Conservation (phyloP, 805 yeast genomes). For the Vanderwaltozyma tropicalis region DNA sequence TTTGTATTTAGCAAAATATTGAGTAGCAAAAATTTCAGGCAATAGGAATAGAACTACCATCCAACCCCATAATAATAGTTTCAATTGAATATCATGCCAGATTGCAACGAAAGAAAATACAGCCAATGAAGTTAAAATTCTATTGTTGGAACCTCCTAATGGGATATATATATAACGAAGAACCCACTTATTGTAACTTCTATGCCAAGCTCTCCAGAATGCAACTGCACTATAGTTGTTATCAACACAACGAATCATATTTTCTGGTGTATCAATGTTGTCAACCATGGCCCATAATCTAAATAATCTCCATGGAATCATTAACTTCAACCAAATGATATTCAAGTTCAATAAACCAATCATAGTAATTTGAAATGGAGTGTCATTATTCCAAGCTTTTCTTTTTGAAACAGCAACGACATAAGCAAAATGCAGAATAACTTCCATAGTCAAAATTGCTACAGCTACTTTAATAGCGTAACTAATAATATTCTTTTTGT, state of each 20-base stretch:
- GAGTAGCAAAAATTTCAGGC: conserved; percentile 69
- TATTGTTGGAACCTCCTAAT: conserved; percentile 67
- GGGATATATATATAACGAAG: conserved; percentile 85
- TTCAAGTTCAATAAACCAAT: conserved; percentile 83
- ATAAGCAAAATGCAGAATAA: conserved; percentile 74
- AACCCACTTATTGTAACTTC: conserved; percentile 86
- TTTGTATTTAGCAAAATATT: conserved; percentile 31
- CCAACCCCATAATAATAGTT: conserved; percentile 93
- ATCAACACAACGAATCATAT: conserved; percentile 92
- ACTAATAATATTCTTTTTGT: conserved; percentile 38
- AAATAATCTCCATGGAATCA: conserved; percentile 94
- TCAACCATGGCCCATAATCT: conserved; percentile 90
- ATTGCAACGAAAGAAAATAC: conserved; percentile 93
- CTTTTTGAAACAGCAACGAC: conserved; percentile 89
- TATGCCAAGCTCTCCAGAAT: conserved; percentile 99
- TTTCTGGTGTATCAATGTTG: conserved; percentile 92
- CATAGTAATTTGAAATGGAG: conserved; percentile 93
- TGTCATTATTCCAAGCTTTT: conserved; percentile 78
- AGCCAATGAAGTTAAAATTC: conserved; percentile 66
- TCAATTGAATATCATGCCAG: conserved; percentile 95
- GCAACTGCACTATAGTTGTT: conserved; percentile 86
- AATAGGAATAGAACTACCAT: conserved; percentile 71
- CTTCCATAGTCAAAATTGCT: conserved; percentile 82
- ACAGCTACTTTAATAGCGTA: conserved; percentile 62
- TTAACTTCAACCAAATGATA: conserved; percentile 83